A percentile compares a stretch with the other conserved stretches of the same genome.
Evolutionary conservation across 306 rosid genomes (phyloP).

Genomic region (Senna tora): DNA sequence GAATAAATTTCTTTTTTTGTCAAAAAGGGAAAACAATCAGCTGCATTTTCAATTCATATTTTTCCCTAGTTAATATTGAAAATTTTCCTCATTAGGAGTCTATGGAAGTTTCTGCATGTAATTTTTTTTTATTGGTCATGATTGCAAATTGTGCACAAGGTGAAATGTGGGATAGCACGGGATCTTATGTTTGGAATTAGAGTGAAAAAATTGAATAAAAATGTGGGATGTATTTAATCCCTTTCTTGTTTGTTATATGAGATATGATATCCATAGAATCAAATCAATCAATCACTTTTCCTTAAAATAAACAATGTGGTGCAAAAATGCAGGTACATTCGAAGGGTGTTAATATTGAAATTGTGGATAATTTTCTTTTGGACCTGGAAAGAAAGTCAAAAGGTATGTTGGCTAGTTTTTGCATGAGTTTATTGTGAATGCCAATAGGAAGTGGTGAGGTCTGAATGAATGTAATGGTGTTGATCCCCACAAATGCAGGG

Average conservation of each 20-base stretch:
- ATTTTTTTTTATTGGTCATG: not conserved
- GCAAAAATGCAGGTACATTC: constrained; percentile 74
- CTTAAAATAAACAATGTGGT: not conserved
- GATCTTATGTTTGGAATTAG: constrained; percentile 25
- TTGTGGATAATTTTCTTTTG: constrained; percentile 67
- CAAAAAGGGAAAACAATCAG: no score
- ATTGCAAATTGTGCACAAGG: not conserved
- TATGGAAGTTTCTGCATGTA: constrained; percentile 13
- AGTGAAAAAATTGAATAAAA: not conserved
- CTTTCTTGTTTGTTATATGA: not conserved
- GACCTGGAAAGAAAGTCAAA: constrained; percentile 69
- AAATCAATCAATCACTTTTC: not conserved
- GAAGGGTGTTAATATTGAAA: constrained; percentile 65
- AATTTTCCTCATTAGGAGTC: not conserved
- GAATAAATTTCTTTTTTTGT: no score
- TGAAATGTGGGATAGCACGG: constrained; percentile 1
- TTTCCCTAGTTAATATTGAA: not conserved
- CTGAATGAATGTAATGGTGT: not conserved
- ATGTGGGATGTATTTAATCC: not conserved
- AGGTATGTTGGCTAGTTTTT: constrained; percentile 47
- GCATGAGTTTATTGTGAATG: constrained; percentile 16
- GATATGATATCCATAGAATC: not conserved
- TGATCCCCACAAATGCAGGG: not conserved
- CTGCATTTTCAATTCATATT: not conserved
- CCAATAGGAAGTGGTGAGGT: constrained; percentile 2